Conservation (phyloP, 192 early-diverging fungal species). For the Coemansia sp. region DNA sequence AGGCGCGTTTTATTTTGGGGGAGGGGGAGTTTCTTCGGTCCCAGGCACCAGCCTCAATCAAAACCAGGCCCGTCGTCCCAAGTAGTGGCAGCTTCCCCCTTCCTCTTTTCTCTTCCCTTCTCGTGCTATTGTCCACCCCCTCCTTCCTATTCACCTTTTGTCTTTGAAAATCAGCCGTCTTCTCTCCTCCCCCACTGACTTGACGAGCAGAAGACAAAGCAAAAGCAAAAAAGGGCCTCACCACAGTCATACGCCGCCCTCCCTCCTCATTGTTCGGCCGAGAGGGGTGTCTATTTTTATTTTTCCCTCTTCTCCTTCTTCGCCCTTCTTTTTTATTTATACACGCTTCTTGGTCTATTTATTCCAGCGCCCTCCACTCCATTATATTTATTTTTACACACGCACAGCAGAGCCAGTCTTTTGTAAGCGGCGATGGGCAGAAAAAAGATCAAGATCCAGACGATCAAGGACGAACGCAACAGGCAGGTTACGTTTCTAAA, state of each 20-base stretch:
- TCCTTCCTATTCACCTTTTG: background rate
- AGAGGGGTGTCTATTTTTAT: slow-evolving; percentile 1
- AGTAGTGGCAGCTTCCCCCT: background rate
- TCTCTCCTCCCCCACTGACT: background rate
- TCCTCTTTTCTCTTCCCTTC: background rate
- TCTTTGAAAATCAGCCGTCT: slow-evolving; percentile 5
- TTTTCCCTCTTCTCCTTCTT: background rate
- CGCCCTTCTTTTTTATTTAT: slow-evolving; percentile 17
- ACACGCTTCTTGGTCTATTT: slow-evolving; percentile 17
- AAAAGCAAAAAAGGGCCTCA: background rate
- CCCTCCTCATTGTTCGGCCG: slow-evolving; percentile 9
- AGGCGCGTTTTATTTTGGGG: background rate
- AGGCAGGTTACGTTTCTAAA: slow-evolving; percentile 94
- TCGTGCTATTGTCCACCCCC: background rate
- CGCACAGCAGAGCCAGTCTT: background rate
- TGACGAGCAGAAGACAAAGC: background rate
- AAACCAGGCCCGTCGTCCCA: background rate
- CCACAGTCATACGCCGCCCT: background rate
- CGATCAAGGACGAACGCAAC: slow-evolving; percentile 87
- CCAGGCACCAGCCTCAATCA: slow-evolving; percentile 1
- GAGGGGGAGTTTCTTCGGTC: background rate
- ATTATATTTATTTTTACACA: background rate
- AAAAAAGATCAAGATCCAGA: slow-evolving; percentile 92
- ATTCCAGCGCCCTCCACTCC: background rate
- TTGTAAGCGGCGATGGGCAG: slow-evolving; percentile 68